Conservation (phyloP, 164 flowering plant genomes). For the Umbellularia californica region DNA sequence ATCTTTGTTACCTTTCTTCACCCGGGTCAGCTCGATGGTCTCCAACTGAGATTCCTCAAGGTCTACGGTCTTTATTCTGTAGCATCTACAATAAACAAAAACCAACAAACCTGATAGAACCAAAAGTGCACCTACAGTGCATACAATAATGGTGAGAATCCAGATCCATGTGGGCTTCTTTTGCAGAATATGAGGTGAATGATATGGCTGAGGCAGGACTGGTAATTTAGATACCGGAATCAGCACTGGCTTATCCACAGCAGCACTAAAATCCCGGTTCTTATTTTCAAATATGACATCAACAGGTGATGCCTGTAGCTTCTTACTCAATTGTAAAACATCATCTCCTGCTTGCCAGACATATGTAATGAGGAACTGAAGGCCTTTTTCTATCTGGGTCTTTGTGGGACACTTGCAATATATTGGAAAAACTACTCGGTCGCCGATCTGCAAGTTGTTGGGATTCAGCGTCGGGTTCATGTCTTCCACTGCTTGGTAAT, state of each 20-base stretch:
- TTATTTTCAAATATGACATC: slow-evolving; percentile 28
- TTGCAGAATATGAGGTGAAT: neutral
- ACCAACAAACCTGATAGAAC: slow-evolving; percentile 9
- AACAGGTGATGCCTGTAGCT: slow-evolving; percentile 19
- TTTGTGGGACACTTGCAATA: slow-evolving; percentile 58
- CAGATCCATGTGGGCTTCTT: slow-evolving; percentile 1
- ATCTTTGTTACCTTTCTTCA: slow-evolving; percentile 18
- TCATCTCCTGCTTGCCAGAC: slow-evolving; percentile 42
- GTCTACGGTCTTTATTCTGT: slow-evolving; percentile 21
- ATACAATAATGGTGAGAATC: slow-evolving; percentile 3
- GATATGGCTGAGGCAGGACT: slow-evolving; percentile 17
- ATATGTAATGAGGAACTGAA: slow-evolving; percentile 43
- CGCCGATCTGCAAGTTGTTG: slow-evolving; percentile 31
- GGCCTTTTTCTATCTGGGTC: slow-evolving; percentile 22
- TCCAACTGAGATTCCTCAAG: slow-evolving; percentile 31
- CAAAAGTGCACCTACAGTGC: slow-evolving; percentile 10
- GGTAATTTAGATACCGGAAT: slow-evolving; percentile 24
- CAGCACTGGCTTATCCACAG: slow-evolving; percentile 16
- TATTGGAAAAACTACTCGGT: slow-evolving; percentile 42
- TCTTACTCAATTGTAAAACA: slow-evolving; percentile 19
- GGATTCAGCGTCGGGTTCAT: slow-evolving; percentile 48
- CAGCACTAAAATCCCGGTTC: slow-evolving; percentile 19
- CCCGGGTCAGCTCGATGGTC: slow-evolving; percentile 19
- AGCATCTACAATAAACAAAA: neutral
- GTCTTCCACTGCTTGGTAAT: slow-evolving; percentile 36